Base-by-base conservation (phyloP, 208 protist species). In the Crithidia brevicula region DNA sequence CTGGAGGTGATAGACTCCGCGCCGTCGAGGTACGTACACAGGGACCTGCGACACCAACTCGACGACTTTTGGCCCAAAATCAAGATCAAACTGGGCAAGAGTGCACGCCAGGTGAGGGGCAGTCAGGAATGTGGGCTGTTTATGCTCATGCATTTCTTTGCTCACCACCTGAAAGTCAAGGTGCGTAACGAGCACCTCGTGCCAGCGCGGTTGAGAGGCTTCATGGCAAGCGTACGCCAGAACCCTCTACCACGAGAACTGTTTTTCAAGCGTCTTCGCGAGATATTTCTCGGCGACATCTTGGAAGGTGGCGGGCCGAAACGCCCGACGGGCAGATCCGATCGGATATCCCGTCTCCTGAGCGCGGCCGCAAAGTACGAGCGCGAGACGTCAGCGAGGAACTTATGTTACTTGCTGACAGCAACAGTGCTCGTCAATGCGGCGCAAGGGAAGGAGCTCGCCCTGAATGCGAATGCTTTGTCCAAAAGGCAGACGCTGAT, bases 351-450 rank as follows among this genome's bases (percentile, higher is more conserved):
- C 6, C 45, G 20, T 25, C 45, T 25, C 34, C 11, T 40, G 34
- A 40, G 34, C 34, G 34, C 34, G 20, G 45, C 45, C 45, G 45
- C 45, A 23, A 49, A 18, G 45, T n/a, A 49, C 45, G 45, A 49
- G 20, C 45, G 20, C 11, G 45, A 16, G 18, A 23, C 45, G 45
- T 16, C 45, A 23, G 45, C 45, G 45, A 25, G 45, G 8, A 49
- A 49, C 45, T 49, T 49, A 49, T 49, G 45, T n/a, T 49, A 49
- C 45, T 7, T 49, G 45, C 45, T 49, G 45, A 49, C 45, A 49
- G 45, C 45, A 16, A 49, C 45, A 23, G 45, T 23, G 20, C 45
- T 49, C 20, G 45, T 49, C 45, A 25, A 16, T 16, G 18, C 20
- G 45, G 45, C 45, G 6, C 11, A 16, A 49, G 18, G 20, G 45